Evolutionary conservation across 2,329 filamentous ascomycete genomes (phyloP), one percentile per base, ranked within the genome.

Genomic region (Claviceps sp.): DNA sequence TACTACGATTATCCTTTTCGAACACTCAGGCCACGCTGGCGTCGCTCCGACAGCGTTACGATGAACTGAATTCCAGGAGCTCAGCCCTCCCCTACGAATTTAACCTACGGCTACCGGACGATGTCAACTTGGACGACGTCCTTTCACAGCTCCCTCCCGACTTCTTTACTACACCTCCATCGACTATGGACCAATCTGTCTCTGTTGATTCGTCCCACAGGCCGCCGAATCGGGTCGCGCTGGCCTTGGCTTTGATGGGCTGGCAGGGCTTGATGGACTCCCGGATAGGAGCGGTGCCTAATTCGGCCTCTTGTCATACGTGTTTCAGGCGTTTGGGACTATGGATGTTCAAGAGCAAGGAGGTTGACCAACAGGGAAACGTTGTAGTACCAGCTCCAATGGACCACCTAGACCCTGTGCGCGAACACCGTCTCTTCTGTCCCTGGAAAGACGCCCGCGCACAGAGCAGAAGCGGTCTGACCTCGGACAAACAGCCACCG

Each of bases 341-440:
- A 2, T 98, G 93, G 93, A 85, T 98, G 73, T 97, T 95, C 65
- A 85, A 82, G 61, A 84, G 82, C 65, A 89, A 84, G 66, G 78
- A 80, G 60, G 77, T 85, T 34, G 76, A 79, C 53, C 70, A 72
- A 1, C 67, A 70, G 16, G 74, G 74, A 0, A 67, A 74, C 38
- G 69, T 82, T 9, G 66, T 83, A 11, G 72, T 77, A 4, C 75
- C 77, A 1, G 77, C 82, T 2, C 76, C 78, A 1, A 83, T 86
- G 74, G 77, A 79, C 57, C 72, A 78, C 52, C 73, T 93, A 1
- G 82, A 91, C 61, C 80, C 82, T 4, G 68, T 84, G 2, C 75
- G 76, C 5, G 85, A 90, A 64, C 87, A 93, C 65, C 80, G 88
- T 55, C 86, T 88, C 61, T 93, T 90, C 62, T 93, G 87, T 58